Base-by-base conservation (phyloP, 441 rosid species). In the Gossypium davidsonii region DNA sequence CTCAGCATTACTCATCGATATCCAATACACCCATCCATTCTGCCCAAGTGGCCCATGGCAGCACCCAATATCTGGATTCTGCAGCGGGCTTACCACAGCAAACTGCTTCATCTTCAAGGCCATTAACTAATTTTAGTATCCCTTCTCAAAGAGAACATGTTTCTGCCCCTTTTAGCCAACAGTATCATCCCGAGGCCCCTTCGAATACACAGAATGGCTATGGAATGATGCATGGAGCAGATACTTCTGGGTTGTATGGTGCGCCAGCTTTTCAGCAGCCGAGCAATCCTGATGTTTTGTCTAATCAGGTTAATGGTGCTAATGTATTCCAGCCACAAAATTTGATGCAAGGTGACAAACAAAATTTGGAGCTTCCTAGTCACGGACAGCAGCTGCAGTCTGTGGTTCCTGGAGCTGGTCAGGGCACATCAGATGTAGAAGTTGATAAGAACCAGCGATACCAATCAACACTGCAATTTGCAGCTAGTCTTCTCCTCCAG, bases 401-500 rank as follows among this genome's bases (percentile, higher is more conserved):
- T 76, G 76, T 83, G 67, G 64, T 83, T 37, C 62, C 87, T 67
- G 92, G 85, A 59, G 72, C 85, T 81, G 82, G 75, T 74, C 91
- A 81, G 83, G 85, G 81, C 46, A 56, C 76, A 39, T 74, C 92
- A 74, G 89, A 87, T 78, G 84, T 56, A 34, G 98, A 91, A 78
- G 85, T 74, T 20, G 97, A 92, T 81, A 92, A 91, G 77, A 86
- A 89, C 77, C 93, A 95, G 80, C 80, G 91, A 28, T 95, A 92
- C 82, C 98, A 95, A 74, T 95, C 96, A 73, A 92, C 99, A 0
- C 80, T 95, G 60, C 96, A 92, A 79, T 82, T 92, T 83, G 99
- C 98, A 12, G 98, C 99, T 23, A 90, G 64, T 77, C 97, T 95
- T 76, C 89, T 83, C 34, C 62, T 57, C 17, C 97, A 90, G 83